A percentile compares a stretch with the other conserved stretches of the same genome.
phyloP scores from a whole-genome alignment of 306 rosid genomes.

The Trifolium repens region DNA sequence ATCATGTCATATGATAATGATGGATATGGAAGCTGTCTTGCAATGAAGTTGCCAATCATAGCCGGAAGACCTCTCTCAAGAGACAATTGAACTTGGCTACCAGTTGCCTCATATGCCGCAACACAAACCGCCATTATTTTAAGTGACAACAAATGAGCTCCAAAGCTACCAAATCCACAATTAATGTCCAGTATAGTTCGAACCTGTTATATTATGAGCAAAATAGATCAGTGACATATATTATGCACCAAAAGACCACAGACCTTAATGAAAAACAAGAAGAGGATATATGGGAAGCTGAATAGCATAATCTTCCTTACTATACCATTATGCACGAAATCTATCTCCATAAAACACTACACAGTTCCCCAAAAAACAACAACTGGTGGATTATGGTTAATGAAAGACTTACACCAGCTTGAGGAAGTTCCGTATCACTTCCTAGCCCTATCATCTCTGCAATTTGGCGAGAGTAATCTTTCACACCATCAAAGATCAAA shows the following conservation, averaged over 20 bases:
- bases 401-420: conserved; percentile 81
- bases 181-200: conserved; percentile 81
- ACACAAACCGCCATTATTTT: conserved; percentile 88
- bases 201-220: conserved; percentile 61
- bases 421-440: conserved; percentile 76
- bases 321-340: conserved; percentile 17
- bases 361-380: conserved; percentile 27
- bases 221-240: conserved; percentile 36
- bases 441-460: conserved; percentile 96
- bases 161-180: conserved; percentile 99
- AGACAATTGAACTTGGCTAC: conserved; percentile 98
- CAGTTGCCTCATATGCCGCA: conserved; percentile 94
- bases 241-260: conserved; percentile 4
- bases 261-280: conserved; percentile 18
- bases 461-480: conserved; percentile 90
- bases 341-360: conserved; percentile 22
- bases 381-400: conserved; percentile 14
- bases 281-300: conserved; percentile 20
- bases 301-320: conserved; percentile 29
- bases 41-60: conserved; percentile 77
- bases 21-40: conserved; percentile 92
- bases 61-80: conserved; percentile 99
- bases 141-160: conserved; percentile 87
- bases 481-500: conserved; percentile 77
- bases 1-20: conserved; percentile 92